Percentiles rank a stretch among this genome's conserved stretches.
Conservation (phyloP, 768 basidiomycete species). For the Naganishia randhawae region DNA sequence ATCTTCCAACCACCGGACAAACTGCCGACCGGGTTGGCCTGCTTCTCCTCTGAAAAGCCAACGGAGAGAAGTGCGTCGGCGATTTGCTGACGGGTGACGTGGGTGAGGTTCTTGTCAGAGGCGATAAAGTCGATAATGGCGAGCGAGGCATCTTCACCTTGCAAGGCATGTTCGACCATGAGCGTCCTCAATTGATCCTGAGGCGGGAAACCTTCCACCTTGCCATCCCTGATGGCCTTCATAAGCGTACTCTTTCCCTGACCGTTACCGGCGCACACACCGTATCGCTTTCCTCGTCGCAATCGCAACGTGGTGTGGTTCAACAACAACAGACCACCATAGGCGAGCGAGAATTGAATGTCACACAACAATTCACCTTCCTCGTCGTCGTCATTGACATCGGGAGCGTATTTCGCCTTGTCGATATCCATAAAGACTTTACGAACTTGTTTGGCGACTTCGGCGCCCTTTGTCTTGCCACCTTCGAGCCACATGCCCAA, state of each 20-base stretch:
- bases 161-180: constrained; percentile 96
- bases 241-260: constrained; percentile 93
- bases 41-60: constrained; percentile 82
- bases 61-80: constrained; percentile 75
- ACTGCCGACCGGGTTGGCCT: constrained; percentile 77
- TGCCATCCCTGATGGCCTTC: constrained; percentile 90
- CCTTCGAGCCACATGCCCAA: constrained; percentile 63
- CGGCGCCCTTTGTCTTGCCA: constrained; percentile 45
- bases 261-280: constrained; percentile 93
- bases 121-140: constrained; percentile 87
- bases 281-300: constrained; percentile 85
- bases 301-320: constrained; percentile 89
- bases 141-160: constrained; percentile 81
- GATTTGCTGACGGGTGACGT: constrained; percentile 64
- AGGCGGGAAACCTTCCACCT: constrained; percentile 89
- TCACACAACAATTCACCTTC: constrained; percentile 86
- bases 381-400: constrained; percentile 55
- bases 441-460: constrained; percentile 62
- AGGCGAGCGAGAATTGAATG: constrained; percentile 90
- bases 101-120: constrained; percentile 66
- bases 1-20: constrained; percentile 99
- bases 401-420: constrained; percentile 61
- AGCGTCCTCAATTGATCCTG: constrained; percentile 79
- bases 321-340: constrained; percentile 86
- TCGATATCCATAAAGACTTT: constrained; percentile 74